Evolutionary conservation across 2,329 filamentous ascomycete species (phyloP), one percentile per base, ranked within the genome.

Genomic region (Cladobotryum protrusum): DNA sequence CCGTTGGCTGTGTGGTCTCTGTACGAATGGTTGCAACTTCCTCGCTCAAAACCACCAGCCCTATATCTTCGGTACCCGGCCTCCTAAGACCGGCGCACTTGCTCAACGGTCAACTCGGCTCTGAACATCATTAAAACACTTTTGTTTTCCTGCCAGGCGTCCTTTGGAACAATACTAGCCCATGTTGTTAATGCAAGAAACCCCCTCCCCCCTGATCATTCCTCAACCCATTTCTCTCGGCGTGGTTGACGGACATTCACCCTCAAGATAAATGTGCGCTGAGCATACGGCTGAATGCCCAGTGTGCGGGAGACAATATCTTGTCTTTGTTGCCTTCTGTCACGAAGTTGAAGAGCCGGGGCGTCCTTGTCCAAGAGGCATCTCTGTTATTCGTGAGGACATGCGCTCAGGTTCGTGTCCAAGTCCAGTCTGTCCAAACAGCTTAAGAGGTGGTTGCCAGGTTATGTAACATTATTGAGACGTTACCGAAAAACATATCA

Each of bases 401-500:
- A 81, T 80, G 76, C 66, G 68, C 55, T 72, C 79, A 54, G 75
- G 76, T 43, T 70, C 70, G 55, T 82, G 78, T 53, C 77, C 78
- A n/a, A 82, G 78, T 56, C 76, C 74, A 13, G 74, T 80, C 50
- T 82, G 79, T 56, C 79, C 78, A 43, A 81, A 80, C 65, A 79
- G 77, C 61, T 65, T 76, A 50, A 74, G 72, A 43, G 78, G 78
- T 18, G 78, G 77, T 37, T 82, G 78, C 56, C 63, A 59, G 54
- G 70, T 81, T 53, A 82, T 78, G 67, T 82, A 67, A 74, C 50
- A 13, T 19, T 29, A 14, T 37, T 19, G 33, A 24, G 42, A 24
- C 19, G 39, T 32, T 19, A 33, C 37, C 43, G 41, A 47, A 54
- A 42, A 47, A 29, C 17, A 32, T 15, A 54, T 35, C 24, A 33